Evolutionary conservation across 257 asterid species (phyloP).

Genomic region (Solanum raphanifolium): DNA sequence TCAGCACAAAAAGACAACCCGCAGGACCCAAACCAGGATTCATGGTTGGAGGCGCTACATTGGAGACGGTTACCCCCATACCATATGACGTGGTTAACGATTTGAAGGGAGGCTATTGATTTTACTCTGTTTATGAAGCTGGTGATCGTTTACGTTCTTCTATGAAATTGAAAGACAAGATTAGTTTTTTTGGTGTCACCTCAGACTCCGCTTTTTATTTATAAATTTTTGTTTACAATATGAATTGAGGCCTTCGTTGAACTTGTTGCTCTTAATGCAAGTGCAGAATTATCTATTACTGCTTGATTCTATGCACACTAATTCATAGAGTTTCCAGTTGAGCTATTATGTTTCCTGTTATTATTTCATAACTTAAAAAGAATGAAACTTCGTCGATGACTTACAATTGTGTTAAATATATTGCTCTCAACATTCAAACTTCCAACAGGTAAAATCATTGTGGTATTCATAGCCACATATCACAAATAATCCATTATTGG

Average conservation of each 20-base stretch:
- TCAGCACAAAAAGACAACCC: conserved; percentile 81
- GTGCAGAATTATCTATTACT: neutral
- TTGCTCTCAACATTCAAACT: neutral
- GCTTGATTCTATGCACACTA: neutral
- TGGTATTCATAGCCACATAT: neutral
- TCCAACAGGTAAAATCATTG: neutral
- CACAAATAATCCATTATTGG: neutral
- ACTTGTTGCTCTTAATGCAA: neutral
- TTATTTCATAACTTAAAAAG: neutral
- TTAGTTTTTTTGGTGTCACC: neutral
- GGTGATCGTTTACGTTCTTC: neutral
- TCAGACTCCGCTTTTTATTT: neutral
- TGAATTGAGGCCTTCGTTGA: neutral
- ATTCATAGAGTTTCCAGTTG: neutral
- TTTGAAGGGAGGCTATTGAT: conserved; percentile 8
- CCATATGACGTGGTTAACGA: conserved; percentile 29
- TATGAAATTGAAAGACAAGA: neutral
- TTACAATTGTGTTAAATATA: neutral
- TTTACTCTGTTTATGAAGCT: neutral
- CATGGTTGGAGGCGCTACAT: conserved; percentile 62
- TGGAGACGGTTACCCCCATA: conserved; percentile 83
- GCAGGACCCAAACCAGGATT: conserved; percentile 81
- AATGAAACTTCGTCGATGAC: neutral
- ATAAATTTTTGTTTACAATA: neutral
- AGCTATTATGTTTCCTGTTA: neutral